A percentile compares a stretch with the other conserved stretches of the same genome.
phyloP scores from a whole-genome alignment of 768 basidiomycete genomes.

The Strobilomyces dryophilus region DNA sequence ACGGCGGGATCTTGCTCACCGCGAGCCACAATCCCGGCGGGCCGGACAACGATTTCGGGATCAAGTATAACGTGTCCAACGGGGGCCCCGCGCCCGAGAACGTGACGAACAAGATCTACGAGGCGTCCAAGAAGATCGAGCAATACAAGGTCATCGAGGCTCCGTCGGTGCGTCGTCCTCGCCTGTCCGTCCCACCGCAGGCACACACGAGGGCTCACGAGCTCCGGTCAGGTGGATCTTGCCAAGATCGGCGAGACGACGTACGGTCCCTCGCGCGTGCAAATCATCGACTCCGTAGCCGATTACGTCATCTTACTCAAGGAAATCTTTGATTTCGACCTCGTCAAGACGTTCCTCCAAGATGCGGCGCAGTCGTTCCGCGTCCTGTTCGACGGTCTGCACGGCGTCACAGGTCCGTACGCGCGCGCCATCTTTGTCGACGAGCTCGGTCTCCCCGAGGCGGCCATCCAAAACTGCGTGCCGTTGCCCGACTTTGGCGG shows the following conservation, averaged over 20 bases:
- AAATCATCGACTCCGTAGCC: constrained; percentile 90
- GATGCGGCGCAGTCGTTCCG: constrained; percentile 65
- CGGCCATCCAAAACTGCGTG: constrained; percentile 84
- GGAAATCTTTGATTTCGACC: constrained; percentile 89
- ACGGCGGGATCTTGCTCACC: constrained; percentile 95
- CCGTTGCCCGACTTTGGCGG: constrained; percentile 96
- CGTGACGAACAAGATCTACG: constrained; percentile 94
- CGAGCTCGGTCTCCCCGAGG: constrained; percentile 72
- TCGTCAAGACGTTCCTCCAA: constrained; percentile 86
- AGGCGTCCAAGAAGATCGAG: constrained; percentile 81
- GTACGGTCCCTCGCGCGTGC: constrained; percentile 80
- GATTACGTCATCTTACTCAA: constrained; percentile 85
- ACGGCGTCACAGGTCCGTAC: constrained; percentile 97
- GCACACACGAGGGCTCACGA: background rate
- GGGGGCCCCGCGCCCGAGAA: constrained; percentile 96
- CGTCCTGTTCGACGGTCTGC: constrained; percentile 92
- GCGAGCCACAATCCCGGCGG: constrained; percentile 98
- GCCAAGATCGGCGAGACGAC: constrained; percentile 73
- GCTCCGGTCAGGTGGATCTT: constrained; percentile 63
- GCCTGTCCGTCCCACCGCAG: background rate
- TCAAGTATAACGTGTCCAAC: constrained; percentile 98
- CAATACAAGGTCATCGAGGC: constrained; percentile 83
- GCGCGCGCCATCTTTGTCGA: constrained; percentile 84
- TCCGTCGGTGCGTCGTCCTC: constrained; percentile 53
- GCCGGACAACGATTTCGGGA: constrained; percentile 97